Conservation (phyloP, 192 early-diverging fungal genomes). For the Pilaira anomala region DNA sequence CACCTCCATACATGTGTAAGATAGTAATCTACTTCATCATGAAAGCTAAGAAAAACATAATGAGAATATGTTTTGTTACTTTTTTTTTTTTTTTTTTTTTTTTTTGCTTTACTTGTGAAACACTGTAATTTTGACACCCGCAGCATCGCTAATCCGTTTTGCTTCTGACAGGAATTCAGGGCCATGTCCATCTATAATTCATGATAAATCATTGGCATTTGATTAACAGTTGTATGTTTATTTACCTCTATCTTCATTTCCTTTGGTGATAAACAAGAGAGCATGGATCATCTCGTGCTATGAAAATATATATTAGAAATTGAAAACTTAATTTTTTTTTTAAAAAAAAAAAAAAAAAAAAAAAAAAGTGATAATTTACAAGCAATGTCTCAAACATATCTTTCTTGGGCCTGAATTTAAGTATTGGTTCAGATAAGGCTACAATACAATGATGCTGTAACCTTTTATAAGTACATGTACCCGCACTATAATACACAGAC, state of each 20-base stretch:
- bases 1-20: conserved; percentile 69
- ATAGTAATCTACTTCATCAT: conserved; percentile 64
- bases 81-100: no score
- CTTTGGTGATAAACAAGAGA: conserved; percentile 58
- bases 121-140: conserved; percentile 56
- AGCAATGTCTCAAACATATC: conserved; percentile 65
- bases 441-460: conserved; percentile 51
- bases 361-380: conserved; percentile 1
- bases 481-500: conserved; percentile 42
- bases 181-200: conserved; percentile 54
- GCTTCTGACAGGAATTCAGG: conserved; percentile 52
- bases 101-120: conserved; percentile 59
- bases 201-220: background rate
- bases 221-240: background rate
- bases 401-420: conserved; percentile 57
- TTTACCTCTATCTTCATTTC: conserved; percentile 42
- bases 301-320: background rate
- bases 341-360: no score
- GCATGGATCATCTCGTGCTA: conserved; percentile 73
- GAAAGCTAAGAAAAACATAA: conserved; percentile 39
- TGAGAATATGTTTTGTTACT: conserved; percentile 1
- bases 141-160: conserved; percentile 49
- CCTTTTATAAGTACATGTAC: conserved; percentile 51
- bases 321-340: background rate
- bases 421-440: conserved; percentile 58